These are phyloP conservation scores for Mycena maculata DNA, from an alignment of 768 basidiomycete genomes.

Conservation along the genomic window DNA sequence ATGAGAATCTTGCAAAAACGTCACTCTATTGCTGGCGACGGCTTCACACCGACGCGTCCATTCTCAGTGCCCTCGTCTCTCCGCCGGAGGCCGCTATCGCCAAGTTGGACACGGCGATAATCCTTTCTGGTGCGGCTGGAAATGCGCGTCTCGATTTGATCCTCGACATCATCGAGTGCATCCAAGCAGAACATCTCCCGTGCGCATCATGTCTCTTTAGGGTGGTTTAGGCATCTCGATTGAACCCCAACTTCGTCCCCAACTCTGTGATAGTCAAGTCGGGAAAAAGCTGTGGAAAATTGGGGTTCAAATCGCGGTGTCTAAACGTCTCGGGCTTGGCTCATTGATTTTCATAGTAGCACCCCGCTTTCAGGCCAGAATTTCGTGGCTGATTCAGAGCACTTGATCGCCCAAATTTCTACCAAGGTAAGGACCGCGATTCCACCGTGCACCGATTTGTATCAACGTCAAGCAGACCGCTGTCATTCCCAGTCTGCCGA, in stretches of 20 bases:
- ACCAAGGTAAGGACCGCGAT: too few relatives aligned
- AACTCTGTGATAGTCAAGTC: too few relatives aligned
- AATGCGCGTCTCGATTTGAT: constrained; percentile 68
- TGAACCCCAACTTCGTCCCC: too few relatives aligned
- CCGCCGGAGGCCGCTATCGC: constrained; percentile 60
- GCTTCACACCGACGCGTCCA: constrained; percentile 80
- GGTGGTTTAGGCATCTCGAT: too few relatives aligned
- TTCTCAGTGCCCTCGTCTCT: constrained; percentile 62
- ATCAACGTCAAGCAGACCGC: constrained; percentile 36
- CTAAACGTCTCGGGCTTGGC: too few relatives aligned
- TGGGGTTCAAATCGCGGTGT: too few relatives aligned
- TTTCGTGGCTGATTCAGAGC: too few relatives aligned
- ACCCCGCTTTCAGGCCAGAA: too few relatives aligned
- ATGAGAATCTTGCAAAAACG: constrained; percentile 61
- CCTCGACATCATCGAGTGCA: constrained; percentile 66
- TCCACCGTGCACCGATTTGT: constrained; percentile 24
- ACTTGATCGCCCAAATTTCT: constrained; percentile 31
- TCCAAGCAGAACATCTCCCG: too few relatives aligned
- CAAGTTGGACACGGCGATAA: constrained; percentile 81
- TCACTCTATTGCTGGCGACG: constrained; percentile 65
- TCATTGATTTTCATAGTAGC: too few relatives aligned
- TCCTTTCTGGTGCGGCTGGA: constrained; percentile 85
- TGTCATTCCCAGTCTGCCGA: constrained; percentile 53
- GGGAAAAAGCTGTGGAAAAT: too few relatives aligned
- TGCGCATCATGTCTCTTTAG: too few relatives aligned